These are phyloP conservation scores for Cylindrotheca closterium DNA, from an alignment of 108 stramenopile genomes.

Conservation along the genomic window DNA sequence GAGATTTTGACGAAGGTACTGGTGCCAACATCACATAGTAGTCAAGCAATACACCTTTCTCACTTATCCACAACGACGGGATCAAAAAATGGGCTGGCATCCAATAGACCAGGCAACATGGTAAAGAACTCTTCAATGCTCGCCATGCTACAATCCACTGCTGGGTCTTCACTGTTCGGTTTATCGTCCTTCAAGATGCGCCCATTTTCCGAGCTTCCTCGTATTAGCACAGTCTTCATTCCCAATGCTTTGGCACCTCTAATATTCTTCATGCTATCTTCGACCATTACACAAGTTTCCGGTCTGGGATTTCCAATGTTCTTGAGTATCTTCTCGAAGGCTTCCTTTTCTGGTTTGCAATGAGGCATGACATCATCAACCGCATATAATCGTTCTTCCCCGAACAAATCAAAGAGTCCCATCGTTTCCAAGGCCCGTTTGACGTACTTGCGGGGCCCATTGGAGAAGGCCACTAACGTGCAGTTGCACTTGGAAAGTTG, in stretches of 20 bases:
- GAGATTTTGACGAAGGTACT: too few species aligned
- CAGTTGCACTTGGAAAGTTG: constrained; percentile 39
- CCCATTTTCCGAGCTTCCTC: constrained; percentile 55
- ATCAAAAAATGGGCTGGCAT: constrained; percentile 54
- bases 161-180: constrained; percentile 54
- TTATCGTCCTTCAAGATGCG: constrained; percentile 50
- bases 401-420: constrained; percentile 56
- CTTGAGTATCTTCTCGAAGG: constrained; percentile 65
- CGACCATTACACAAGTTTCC: constrained; percentile 74
- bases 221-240: constrained; percentile 72
- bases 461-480: constrained; percentile 69
- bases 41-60: too few species aligned
- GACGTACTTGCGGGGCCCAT: constrained; percentile 72
- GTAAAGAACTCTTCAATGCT: constrained; percentile 51
- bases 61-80: constrained; percentile 10
- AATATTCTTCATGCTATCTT: constrained; percentile 89
- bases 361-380: constrained; percentile 81
- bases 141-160: constrained; percentile 66
- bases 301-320: constrained; percentile 38
- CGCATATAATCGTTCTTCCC: constrained; percentile 59
- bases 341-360: constrained; percentile 80
- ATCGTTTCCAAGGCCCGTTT: constrained; percentile 56
- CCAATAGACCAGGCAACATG: constrained; percentile 49
- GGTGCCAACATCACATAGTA: too few species aligned
- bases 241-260: constrained; percentile 66